phyloP scores from a whole-genome alignment of 2,329 filamentous ascomycete genomes.

The Leptographium flavum region DNA sequence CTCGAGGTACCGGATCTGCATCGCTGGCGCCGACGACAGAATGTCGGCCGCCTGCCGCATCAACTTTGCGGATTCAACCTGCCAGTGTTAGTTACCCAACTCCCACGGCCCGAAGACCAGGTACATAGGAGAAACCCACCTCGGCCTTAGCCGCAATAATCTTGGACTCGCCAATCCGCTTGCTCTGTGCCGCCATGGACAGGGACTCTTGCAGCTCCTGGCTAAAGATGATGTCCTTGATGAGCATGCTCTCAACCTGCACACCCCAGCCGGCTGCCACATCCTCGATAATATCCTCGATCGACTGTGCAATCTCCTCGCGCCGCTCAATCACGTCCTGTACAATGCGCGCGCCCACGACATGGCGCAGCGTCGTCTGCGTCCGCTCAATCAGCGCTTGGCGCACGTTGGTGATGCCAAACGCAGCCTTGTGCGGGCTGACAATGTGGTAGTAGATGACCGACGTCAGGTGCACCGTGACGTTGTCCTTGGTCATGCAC shows the following conservation, averaged over 20 bases:
- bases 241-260: slow-evolving; percentile 92
- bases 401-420: slow-evolving; percentile 86
- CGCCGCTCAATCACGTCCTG: slow-evolving; percentile 98
- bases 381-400: slow-evolving; percentile 97
- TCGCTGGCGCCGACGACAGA: slow-evolving; percentile 77
- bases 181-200: slow-evolving; percentile 96
- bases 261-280: slow-evolving; percentile 91
- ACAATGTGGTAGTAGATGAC: slow-evolving; percentile 99
- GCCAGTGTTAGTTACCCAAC: slow-evolving; percentile 13
- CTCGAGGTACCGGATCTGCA: slow-evolving; percentile 97
- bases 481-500: slow-evolving; percentile 99
- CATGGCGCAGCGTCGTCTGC: slow-evolving; percentile 85
- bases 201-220: slow-evolving; percentile 90
- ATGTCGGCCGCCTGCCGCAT: slow-evolving; percentile 93
- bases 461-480: slow-evolving; percentile 81
- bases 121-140: slow-evolving; percentile 10
- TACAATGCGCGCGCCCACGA: slow-evolving; percentile 85
- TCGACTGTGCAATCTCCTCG: slow-evolving; percentile 90
- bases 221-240: slow-evolving; percentile 98
- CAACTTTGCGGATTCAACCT: slow-evolving; percentile 83
- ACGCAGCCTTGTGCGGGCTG: slow-evolving; percentile 89
- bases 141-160: slow-evolving; percentile 95
- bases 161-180: slow-evolving; percentile 96
- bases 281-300: slow-evolving; percentile 94
- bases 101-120: not conserved